Evolutionary conservation across 1,139 yeast species (phyloP).

Genomic region (Lodderomyces jiufengensis): DNA sequence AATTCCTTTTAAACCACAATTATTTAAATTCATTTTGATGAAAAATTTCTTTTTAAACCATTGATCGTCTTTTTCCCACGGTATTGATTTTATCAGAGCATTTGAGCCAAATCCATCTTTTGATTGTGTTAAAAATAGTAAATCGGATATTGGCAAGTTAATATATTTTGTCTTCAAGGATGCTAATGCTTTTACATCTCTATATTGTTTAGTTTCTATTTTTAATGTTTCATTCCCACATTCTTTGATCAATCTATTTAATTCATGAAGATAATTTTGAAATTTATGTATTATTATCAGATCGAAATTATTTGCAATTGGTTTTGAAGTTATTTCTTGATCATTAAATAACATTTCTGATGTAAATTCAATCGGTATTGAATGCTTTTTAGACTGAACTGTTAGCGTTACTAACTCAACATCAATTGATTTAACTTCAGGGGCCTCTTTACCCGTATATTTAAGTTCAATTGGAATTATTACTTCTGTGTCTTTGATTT

Average conservation of each 20-base stretch:
- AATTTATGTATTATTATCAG: slow-evolving; percentile 30
- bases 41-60: slow-evolving; percentile 28
- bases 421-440: slow-evolving; percentile 30
- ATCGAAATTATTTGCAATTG: slow-evolving; percentile 24
- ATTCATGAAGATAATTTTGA: slow-evolving; percentile 24
- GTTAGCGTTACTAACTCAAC: slow-evolving; percentile 39
- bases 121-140: slow-evolving; percentile 14
- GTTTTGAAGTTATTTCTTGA: slow-evolving; percentile 20
- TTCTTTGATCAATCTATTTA: slow-evolving; percentile 29
- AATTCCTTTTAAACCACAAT: slow-evolving; percentile 25
- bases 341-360: slow-evolving; percentile 39
- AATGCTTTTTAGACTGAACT: slow-evolving; percentile 31
- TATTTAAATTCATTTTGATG: slow-evolving; percentile 23
- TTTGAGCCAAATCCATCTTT: slow-evolving; percentile 19
- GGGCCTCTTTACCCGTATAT: slow-evolving; percentile 19
- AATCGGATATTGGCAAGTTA: slow-evolving; percentile 20
- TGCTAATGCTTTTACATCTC: slow-evolving; percentile 38
- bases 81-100: slow-evolving; percentile 19
- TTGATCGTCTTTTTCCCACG: slow-evolving; percentile 23
- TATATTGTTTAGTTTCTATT: slow-evolving; percentile 35
- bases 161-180: slow-evolving; percentile 32
- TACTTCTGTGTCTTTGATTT: slow-evolving; percentile 18
- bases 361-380: slow-evolving; percentile 40
- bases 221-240: slow-evolving; percentile 35
- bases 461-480: slow-evolving; percentile 35